These are phyloP conservation scores for Phytophthora capsici DNA, from an alignment of 352 stramenopile genomes.

Conservation along the genomic window DNA sequence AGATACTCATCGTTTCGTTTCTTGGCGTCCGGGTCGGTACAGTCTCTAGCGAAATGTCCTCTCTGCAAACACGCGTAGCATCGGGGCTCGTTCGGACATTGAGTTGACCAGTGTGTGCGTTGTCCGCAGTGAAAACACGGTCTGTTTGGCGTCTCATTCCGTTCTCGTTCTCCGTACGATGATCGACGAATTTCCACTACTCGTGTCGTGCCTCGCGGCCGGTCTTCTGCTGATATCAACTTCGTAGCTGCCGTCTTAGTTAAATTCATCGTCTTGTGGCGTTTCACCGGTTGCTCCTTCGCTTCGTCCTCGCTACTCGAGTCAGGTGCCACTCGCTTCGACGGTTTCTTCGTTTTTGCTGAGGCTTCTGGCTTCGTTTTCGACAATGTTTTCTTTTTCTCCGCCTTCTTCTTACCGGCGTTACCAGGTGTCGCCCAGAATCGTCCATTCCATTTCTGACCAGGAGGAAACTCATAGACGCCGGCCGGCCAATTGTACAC, in stretches of 20 bases:
- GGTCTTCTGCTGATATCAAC: background rate
- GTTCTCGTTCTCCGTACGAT: no score
- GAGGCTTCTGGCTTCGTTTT: background rate
- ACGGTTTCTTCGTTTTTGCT: no score
- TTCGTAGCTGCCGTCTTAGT: background rate
- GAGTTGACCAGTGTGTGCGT: no score
- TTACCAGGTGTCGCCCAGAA: background rate
- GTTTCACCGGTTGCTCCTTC: no score
- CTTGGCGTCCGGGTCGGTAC: background rate
- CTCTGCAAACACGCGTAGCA: no score
- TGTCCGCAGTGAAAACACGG: no score
- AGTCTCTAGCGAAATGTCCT: slow-evolving; percentile 5
- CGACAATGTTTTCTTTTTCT: background rate
- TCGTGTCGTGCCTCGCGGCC: no score
- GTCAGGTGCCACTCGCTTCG: background rate
- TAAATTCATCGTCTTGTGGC: background rate
- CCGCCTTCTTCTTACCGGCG: background rate
- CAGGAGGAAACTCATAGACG: no score
- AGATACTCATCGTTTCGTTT: background rate
- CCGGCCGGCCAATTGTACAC: no score
- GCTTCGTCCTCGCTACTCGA: background rate
- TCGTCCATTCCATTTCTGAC: background rate
- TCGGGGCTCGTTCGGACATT: no score
- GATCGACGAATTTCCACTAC: no score
- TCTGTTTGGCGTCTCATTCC: no score